Conservation (phyloP, 768 basidiomycete species). For the Lactarius evosmus region DNA sequence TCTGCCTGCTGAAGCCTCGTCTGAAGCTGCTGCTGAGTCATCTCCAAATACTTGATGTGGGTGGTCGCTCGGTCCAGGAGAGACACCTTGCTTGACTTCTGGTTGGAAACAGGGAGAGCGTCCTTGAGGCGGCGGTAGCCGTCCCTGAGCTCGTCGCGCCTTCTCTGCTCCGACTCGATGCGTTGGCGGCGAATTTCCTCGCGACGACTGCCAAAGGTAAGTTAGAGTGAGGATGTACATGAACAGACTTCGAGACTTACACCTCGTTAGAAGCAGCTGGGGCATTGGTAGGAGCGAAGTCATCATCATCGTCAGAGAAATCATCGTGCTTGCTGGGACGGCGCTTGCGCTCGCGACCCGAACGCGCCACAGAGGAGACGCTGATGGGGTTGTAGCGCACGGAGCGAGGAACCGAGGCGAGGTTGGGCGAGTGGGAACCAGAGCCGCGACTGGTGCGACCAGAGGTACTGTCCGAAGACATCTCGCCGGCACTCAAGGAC, state of each 20-base stretch:
- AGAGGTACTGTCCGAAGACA: slow-evolving; percentile 70
- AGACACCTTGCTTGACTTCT: slow-evolving; percentile 91
- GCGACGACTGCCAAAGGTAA: slow-evolving; percentile 52
- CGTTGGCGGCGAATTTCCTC: slow-evolving; percentile 90
- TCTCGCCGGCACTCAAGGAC: slow-evolving; percentile 64
- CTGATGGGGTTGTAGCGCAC: slow-evolving; percentile 76
- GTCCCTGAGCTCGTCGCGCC: slow-evolving; percentile 89
- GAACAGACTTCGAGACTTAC: slow-evolving; percentile 35
- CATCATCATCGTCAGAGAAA: slow-evolving; percentile 73
- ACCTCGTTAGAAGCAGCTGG: slow-evolving; percentile 51
- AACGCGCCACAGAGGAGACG: slow-evolving; percentile 45
- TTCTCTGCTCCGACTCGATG: slow-evolving; percentile 90
- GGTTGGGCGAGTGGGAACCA: slow-evolving; percentile 53
- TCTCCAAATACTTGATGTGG: slow-evolving; percentile 85
- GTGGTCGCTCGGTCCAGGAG: slow-evolving; percentile 84
- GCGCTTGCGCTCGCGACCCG: slow-evolving; percentile 45
- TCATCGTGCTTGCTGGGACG: slow-evolving; percentile 48
- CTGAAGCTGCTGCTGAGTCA: slow-evolving; percentile 71
- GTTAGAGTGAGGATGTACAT: not conserved
- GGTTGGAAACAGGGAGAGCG: slow-evolving; percentile 83
- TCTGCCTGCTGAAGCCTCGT: slow-evolving; percentile 74
- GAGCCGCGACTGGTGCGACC: slow-evolving; percentile 66
- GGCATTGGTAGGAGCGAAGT: slow-evolving; percentile 56
- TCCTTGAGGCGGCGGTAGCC: slow-evolving; percentile 90
- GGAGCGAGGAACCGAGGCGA: slow-evolving; percentile 65